Percentiles rank a stretch among this genome's conserved stretches.
Conservation (phyloP, 306 rosid genomes). For the Begonia loranthoides region DNA sequence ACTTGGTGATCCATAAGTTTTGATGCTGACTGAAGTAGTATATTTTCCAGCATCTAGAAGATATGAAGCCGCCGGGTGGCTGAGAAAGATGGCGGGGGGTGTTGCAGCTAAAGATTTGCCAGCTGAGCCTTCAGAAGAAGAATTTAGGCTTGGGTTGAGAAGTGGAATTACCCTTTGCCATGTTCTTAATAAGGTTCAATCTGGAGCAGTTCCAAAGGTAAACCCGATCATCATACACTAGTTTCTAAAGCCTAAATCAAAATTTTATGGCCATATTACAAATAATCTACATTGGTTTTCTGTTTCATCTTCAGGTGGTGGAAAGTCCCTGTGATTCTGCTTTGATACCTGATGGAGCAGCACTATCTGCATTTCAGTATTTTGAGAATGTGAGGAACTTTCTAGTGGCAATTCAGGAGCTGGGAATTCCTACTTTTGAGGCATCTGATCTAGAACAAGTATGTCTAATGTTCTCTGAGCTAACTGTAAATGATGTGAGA, state of each 20-base stretch:
- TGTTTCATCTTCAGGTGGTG: constrained; percentile 46
- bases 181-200: constrained; percentile 69
- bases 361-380: constrained; percentile 88
- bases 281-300: background rate
- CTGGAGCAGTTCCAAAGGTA: constrained; percentile 84
- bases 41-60: constrained; percentile 66
- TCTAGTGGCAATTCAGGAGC: constrained; percentile 60
- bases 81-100: constrained; percentile 83
- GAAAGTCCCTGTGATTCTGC: constrained; percentile 86
- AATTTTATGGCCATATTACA: background rate
- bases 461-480: constrained; percentile 10
- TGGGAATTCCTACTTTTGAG: constrained; percentile 87
- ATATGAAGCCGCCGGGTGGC: constrained; percentile 91
- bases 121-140: constrained; percentile 96
- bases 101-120: constrained; percentile 96
- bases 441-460: constrained; percentile 97
- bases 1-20: too few relatives aligned
- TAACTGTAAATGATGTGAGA: too few relatives aligned
- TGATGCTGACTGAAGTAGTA: constrained; percentile 1
- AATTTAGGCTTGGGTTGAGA: constrained; percentile 84
- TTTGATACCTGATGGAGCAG: constrained; percentile 72
- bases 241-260: too few relatives aligned
- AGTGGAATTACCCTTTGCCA: constrained; percentile 92
- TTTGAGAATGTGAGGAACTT: constrained; percentile 93
- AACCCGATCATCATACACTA: constrained; percentile 1